Percentiles rank a stretch among this genome's conserved stretches.
These are phyloP conservation scores for Ophiognomonia clavigignenti-juglandacearum DNA, from an alignment of 2,329 filamentous ascomycete species.

Conservation along the genomic window DNA sequence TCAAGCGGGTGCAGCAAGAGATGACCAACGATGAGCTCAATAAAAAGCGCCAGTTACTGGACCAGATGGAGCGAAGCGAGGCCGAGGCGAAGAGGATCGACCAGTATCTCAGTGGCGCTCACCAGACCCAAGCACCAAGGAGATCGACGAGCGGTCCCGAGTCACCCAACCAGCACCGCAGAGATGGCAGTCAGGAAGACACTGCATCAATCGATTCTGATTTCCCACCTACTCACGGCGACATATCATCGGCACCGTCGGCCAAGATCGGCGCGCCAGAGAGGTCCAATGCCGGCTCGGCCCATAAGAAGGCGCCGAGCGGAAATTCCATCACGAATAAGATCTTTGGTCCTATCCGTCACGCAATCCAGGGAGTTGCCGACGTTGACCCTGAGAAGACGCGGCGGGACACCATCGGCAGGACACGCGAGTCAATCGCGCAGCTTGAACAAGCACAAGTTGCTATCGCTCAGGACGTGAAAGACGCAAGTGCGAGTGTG, in stretches of 20 bases:
- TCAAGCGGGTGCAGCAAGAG: constrained; percentile 95
- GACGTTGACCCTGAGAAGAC: constrained; percentile 95
- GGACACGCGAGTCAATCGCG: constrained; percentile 81
- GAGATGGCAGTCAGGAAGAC: constrained; percentile 63
- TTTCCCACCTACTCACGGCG: constrained; percentile 84
- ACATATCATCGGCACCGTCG: constrained; percentile 63
- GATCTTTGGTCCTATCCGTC: constrained; percentile 91
- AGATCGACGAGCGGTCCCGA: constrained; percentile 61
- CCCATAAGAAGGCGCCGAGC: constrained; percentile 76
- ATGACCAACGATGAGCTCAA: constrained; percentile 91
- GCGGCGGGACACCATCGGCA: constrained; percentile 87
- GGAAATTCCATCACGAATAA: constrained; percentile 89
- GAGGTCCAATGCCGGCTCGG: constrained; percentile 39
- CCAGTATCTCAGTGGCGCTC: constrained; percentile 77
- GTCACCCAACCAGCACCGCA: constrained; percentile 40
- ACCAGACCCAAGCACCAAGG: constrained; percentile 58
- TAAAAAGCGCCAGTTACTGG: constrained; percentile 78
- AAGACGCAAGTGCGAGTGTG: constrained; percentile 84
- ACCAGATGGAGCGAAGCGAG: constrained; percentile 90
- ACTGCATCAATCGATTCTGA: constrained; percentile 92
- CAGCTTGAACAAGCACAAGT: constrained; percentile 88
- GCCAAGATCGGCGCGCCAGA: constrained; percentile 67
- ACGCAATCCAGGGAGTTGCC: constrained; percentile 93
- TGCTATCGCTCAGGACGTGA: constrained; percentile 85
- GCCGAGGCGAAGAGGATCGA: constrained; percentile 89